A percentile compares a stretch with the other conserved stretches of the same genome.
phyloP scores from a whole-genome alignment of 1,284 basidiomycete species.

The Cutaneotrichosporon sp. region DNA sequence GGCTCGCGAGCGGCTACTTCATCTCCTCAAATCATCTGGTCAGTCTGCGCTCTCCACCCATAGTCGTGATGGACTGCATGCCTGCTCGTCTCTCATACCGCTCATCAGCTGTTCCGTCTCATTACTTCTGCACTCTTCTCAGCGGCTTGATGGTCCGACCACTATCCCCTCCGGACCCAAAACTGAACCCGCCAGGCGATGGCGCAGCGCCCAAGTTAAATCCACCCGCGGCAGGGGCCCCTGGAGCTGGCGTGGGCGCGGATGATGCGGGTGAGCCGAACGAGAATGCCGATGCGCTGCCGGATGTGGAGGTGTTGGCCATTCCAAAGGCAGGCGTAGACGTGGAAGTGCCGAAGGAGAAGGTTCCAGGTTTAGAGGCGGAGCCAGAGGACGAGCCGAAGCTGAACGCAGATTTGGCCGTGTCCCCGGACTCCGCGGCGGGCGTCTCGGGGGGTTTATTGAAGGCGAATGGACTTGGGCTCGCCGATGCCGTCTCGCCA shows the following conservation, averaged over 20 bases:
- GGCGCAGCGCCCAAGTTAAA: conserved; percentile 4
- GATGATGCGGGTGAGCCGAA: neutral
- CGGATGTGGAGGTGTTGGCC: neutral
- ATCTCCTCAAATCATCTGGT: too few relatives aligned
- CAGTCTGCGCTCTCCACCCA: too few relatives aligned
- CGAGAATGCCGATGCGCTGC: neutral
- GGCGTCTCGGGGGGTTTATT: too few relatives aligned
- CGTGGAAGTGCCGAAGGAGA: conserved; percentile 8
- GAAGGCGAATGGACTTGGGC: neutral
- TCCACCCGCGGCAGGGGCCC: neutral
- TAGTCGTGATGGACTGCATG: neutral
- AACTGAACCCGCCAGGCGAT: neutral
- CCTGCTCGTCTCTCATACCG: too few relatives aligned
- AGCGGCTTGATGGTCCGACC: neutral
- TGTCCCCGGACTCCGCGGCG: too few relatives aligned
- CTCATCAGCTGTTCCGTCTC: too few relatives aligned
- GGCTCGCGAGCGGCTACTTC: neutral
- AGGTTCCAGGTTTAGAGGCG: neutral
- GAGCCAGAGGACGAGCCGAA: neutral
- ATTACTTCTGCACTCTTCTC: neutral
- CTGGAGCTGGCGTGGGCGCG: neutral
- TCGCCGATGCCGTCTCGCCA: neutral
- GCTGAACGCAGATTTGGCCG: conserved; percentile 1
- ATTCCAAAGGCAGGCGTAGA: neutral
- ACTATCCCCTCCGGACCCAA: neutral